Conservation (phyloP, 768 basidiomycete genomes). For the Leccinellum albellum region DNA sequence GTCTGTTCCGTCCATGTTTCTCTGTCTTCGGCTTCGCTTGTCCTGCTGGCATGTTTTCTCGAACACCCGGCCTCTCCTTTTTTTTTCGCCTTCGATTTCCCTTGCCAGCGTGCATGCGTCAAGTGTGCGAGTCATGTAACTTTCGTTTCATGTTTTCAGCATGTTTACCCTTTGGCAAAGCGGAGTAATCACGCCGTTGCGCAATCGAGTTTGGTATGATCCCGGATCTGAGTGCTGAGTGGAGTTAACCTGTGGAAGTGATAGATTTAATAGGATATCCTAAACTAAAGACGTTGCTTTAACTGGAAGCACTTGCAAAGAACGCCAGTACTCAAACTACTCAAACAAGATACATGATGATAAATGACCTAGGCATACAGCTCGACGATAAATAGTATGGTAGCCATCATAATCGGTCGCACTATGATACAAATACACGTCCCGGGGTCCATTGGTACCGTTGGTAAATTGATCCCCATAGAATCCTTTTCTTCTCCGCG, state of each 20-base stretch:
- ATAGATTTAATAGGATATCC: too few relatives aligned
- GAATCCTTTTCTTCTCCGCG: background rate
- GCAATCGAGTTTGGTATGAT: background rate
- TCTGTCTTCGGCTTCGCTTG: background rate
- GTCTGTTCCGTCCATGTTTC: background rate
- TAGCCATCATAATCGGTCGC: background rate
- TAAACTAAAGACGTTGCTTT: background rate
- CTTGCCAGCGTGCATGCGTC: background rate
- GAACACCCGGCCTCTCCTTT: background rate
- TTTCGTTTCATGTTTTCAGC: conserved; percentile 16
- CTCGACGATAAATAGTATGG: background rate
- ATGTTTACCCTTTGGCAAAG: background rate
- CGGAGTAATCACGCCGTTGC: background rate
- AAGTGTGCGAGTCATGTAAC: conserved; percentile 1
- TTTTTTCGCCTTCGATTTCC: background rate
- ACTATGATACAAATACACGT: background rate
- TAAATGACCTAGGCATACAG: background rate
- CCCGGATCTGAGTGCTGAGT: background rate
- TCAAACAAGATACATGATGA: background rate
- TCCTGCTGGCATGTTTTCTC: background rate
- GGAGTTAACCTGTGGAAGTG: background rate
- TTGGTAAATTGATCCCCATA: background rate
- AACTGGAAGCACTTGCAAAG: background rate
- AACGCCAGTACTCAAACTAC: background rate
- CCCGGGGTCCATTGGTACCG: background rate